Evolutionary conservation across 1,139 yeast genomes (phyloP).

Genomic region (Saccharomycopsis hybrid): DNA sequence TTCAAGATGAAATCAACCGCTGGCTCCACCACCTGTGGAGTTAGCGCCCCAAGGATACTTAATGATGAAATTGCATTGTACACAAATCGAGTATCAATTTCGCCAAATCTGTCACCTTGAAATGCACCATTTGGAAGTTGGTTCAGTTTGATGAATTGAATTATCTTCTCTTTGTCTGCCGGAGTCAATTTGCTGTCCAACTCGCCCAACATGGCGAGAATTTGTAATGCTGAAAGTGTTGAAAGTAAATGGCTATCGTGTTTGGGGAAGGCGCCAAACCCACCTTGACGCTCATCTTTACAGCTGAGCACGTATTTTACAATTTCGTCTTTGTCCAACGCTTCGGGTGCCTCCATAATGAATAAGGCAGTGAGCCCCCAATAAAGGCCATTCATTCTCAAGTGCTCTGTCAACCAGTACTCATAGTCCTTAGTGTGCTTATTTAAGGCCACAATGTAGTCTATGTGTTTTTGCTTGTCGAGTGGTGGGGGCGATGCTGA

Average conservation of each 20-base stretch:
- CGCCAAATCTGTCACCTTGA: constrained; percentile 88
- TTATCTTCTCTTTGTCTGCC: constrained; percentile 32
- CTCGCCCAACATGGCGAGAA: constrained; percentile 52
- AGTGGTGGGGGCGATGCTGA: too few relatives aligned
- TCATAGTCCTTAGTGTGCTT: constrained; percentile 43
- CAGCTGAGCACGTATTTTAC: constrained; percentile 64
- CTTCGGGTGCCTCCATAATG: constrained; percentile 49
- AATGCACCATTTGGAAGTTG: constrained; percentile 75
- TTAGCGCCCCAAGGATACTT: constrained; percentile 59
- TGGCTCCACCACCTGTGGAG: constrained; percentile 51
- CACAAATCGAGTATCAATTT: constrained; percentile 84
- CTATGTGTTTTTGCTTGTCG: constrained; percentile 20
- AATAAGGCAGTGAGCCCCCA: constrained; percentile 88
- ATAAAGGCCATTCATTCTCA: constrained; percentile 84
- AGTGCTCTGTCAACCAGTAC: constrained; percentile 87
- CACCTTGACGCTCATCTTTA: constrained; percentile 57
- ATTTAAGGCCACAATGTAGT: constrained; percentile 16
- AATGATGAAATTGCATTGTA: constrained; percentile 75
- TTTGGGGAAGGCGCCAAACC: constrained; percentile 83
- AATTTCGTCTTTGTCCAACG: constrained; percentile 55
- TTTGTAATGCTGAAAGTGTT: constrained; percentile 82
- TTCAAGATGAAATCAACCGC: constrained; percentile 58
- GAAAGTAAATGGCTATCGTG: constrained; percentile 90
- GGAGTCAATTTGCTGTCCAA: constrained; percentile 26
- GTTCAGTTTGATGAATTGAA: constrained; percentile 45